phyloP scores from a whole-genome alignment of 805 yeast species.

The Sugiyamaella qingdaonensis region DNA sequence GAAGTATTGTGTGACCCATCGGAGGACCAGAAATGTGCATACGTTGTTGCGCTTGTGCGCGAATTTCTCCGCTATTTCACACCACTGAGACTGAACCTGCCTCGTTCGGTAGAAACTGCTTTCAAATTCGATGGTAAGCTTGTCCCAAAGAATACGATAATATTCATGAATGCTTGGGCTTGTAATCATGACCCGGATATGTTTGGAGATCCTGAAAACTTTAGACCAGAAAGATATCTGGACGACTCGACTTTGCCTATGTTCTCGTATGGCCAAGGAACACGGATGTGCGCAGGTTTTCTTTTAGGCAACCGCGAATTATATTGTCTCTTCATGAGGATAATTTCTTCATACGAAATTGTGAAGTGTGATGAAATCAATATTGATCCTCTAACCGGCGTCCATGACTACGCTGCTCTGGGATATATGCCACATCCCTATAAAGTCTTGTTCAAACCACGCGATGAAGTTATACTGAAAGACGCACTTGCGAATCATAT shows the following conservation, averaged over 20 bases:
- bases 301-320: slow-evolving; percentile 58
- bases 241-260: background rate
- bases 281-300: slow-evolving; percentile 65
- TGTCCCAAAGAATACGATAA: slow-evolving; percentile 52
- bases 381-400: slow-evolving; percentile 23
- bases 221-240: slow-evolving; percentile 12
- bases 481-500: slow-evolving; percentile 6
- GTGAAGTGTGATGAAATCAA: slow-evolving; percentile 20
- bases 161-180: slow-evolving; percentile 65
- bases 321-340: slow-evolving; percentile 50
- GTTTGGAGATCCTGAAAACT: slow-evolving; percentile 23
- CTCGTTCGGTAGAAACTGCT: slow-evolving; percentile 54
- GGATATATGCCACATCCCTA: slow-evolving; percentile 25
- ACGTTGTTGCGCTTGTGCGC: slow-evolving; percentile 52
- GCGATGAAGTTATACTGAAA: slow-evolving; percentile 17
- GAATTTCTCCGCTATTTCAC: slow-evolving; percentile 62
- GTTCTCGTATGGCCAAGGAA: slow-evolving; percentile 51
- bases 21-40: slow-evolving; percentile 34
- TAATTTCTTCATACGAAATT: slow-evolving; percentile 48
- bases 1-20: slow-evolving; percentile 27
- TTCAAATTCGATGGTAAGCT: slow-evolving; percentile 38
- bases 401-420: slow-evolving; percentile 22
- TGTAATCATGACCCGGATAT: slow-evolving; percentile 58
- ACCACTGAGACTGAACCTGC: slow-evolving; percentile 65
- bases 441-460: slow-evolving; percentile 21